Conservation (phyloP, 73 alveolate genomes). For the Urostyla sp. region DNA sequence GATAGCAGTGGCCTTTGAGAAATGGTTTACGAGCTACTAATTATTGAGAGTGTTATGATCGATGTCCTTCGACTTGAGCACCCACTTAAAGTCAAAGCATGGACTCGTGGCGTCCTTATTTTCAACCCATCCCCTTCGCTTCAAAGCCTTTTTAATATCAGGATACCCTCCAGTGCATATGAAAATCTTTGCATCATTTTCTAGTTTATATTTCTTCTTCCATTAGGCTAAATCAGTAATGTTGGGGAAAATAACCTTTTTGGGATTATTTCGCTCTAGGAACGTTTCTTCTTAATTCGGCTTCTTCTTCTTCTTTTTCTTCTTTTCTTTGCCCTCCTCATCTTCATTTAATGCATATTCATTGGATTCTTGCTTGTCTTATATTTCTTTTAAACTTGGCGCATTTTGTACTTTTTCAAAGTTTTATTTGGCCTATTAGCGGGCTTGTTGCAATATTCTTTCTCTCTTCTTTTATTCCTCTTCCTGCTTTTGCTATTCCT, state of each 20-base stretch:
- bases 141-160: slow-evolving; percentile 83
- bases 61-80: slow-evolving; percentile 87
- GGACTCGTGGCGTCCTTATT: slow-evolving; percentile 88
- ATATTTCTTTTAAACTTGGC: slow-evolving; percentile 50
- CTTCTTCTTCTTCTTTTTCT: slow-evolving; percentile 53
- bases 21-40: slow-evolving; percentile 90
- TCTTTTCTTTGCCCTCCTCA: slow-evolving; percentile 29
- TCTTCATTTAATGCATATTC: slow-evolving; percentile 31
- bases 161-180: slow-evolving; percentile 89
- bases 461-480: slow-evolving; percentile 60
- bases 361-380: slow-evolving; percentile 10
- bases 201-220: slow-evolving; percentile 77
- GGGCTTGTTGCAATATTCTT: slow-evolving; percentile 12
- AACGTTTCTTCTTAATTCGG: slow-evolving; percentile 25
- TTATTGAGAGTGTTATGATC: slow-evolving; percentile 85
- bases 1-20: slow-evolving; percentile 84
- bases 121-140: slow-evolving; percentile 96
- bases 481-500: slow-evolving; percentile 42
- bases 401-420: slow-evolving; percentile 17
- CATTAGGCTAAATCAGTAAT: slow-evolving; percentile 73
- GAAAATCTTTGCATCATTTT: slow-evolving; percentile 70
- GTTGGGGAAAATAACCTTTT: slow-evolving; percentile 57
- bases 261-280: slow-evolving; percentile 63
- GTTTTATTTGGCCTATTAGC: slow-evolving; percentile 53
- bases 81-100: slow-evolving; percentile 89